These are phyloP conservation scores for Cutaneotrichosporon sp. DNA, from an alignment of 1,284 basidiomycete species.

Conservation along the genomic window DNA sequence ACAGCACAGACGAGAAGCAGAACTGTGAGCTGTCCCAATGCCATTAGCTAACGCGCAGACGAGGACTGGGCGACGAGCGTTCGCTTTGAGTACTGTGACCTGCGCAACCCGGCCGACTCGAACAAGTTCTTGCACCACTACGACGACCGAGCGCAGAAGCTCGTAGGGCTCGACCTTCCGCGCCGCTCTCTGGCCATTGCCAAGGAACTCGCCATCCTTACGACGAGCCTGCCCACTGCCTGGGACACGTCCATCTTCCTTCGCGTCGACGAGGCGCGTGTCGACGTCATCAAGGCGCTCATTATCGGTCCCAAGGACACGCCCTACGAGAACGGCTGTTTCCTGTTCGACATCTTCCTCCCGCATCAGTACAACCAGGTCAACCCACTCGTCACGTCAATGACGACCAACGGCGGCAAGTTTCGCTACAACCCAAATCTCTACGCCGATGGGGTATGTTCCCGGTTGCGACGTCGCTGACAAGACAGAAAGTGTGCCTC, in stretches of 20 bases:
- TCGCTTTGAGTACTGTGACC: conserved; percentile 81
- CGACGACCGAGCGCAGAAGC: conserved; percentile 12
- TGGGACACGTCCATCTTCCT: conserved; percentile 88
- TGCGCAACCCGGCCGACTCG: conserved; percentile 13
- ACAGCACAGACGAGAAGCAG: conserved; percentile 42
- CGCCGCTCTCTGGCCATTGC: conserved; percentile 84
- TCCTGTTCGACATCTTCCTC: conserved; percentile 82
- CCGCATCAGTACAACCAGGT: conserved; percentile 47
- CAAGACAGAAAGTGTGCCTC: conserved; percentile 68
- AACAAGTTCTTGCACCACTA: conserved; percentile 24
- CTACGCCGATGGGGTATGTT: conserved; percentile 61
- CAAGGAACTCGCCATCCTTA: conserved; percentile 83
- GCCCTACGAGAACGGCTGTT: conserved; percentile 59
- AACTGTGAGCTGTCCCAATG: conserved; percentile 49
- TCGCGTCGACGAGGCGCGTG: conserved; percentile 58
- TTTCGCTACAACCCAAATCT: conserved; percentile 87
- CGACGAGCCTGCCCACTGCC: conserved; percentile 78
- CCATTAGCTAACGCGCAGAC: conserved; percentile 45
- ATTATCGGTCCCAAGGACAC: conserved; percentile 88
- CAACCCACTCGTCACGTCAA: conserved; percentile 63
- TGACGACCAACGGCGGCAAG: conserved; percentile 85
- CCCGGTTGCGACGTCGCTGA: conserved; percentile 28
- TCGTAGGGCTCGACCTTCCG: conserved; percentile 58
- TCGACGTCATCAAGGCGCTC: conserved; percentile 79
- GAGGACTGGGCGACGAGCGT: conserved; percentile 71